Evolutionary conservation across 1,284 basidiomycete species (phyloP).

Genomic region (Blastosporella zonata): DNA sequence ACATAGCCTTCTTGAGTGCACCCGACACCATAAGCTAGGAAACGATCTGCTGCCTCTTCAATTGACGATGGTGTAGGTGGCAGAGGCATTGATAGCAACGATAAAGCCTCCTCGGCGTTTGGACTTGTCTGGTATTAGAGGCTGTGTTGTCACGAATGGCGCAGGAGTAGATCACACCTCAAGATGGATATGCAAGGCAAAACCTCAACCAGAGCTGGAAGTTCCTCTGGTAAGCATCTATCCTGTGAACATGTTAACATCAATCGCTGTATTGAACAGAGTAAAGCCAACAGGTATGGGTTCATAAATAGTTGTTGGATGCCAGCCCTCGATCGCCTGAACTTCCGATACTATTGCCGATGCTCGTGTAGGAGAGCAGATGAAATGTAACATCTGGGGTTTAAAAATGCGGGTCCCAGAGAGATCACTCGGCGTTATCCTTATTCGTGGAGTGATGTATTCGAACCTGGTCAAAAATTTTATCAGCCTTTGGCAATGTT

Average conservation of each 20-base stretch:
- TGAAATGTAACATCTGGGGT: constrained; percentile 76
- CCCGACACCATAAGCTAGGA: constrained; percentile 60
- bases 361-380: constrained; percentile 80
- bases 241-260: constrained; percentile 42
- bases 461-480: constrained; percentile 58
- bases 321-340: constrained; percentile 52
- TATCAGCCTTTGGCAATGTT: not conserved
- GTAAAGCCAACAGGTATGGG: constrained; percentile 70
- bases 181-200: constrained; percentile 62
- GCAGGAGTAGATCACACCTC: constrained; percentile 41
- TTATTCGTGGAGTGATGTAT: constrained; percentile 75
- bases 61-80: constrained; percentile 49
- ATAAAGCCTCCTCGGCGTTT: constrained; percentile 73
- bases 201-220: constrained; percentile 64
- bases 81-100: constrained; percentile 53
- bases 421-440: constrained; percentile 72
- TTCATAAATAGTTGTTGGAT: constrained; percentile 73
- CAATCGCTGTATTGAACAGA: not conserved
- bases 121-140: constrained; percentile 52
- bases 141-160: constrained; percentile 1
- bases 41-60: constrained; percentile 57
- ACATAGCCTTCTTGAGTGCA: constrained; percentile 49
- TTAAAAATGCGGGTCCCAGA: constrained; percentile 47
- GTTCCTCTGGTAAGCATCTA: constrained; percentile 75
- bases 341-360: constrained; percentile 65